These are phyloP conservation scores for Cladorrhinum sp. DNA, from an alignment of 2,329 filamentous ascomycete species.

Conservation along the genomic window DNA sequence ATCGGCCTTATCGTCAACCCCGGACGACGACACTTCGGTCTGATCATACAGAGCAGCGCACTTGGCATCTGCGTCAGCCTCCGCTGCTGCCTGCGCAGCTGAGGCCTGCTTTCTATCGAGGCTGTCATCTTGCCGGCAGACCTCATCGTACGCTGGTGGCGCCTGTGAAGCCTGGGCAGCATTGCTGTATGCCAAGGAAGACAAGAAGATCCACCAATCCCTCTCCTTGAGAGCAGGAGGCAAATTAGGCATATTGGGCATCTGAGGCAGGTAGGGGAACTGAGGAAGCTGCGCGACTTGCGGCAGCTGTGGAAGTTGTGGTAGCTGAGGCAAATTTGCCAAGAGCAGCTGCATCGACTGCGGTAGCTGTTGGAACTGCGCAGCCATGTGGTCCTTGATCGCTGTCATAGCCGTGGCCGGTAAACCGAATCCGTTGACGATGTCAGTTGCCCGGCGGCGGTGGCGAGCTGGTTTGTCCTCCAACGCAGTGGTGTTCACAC, in stretches of 20 bases:
- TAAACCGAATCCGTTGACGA: conserved; percentile 44
- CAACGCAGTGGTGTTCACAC: conserved; percentile 22
- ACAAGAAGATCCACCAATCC: conserved; percentile 67
- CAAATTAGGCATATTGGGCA: conserved; percentile 64
- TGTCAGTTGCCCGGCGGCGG: conserved; percentile 30
- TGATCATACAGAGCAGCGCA: conserved; percentile 54
- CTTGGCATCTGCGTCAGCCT: conserved; percentile 58
- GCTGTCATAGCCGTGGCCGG: conserved; percentile 64
- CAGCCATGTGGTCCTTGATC: conserved; percentile 69
- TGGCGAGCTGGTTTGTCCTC: conserved; percentile 24
- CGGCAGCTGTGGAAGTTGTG: conserved; percentile 16
- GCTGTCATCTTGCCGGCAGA: conserved; percentile 57
- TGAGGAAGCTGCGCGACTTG: conserved; percentile 46
- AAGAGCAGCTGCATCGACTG: conserved; percentile 24
- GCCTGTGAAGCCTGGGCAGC: conserved; percentile 38
- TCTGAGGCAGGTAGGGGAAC: conserved; percentile 59
- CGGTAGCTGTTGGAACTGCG: conserved; percentile 71
- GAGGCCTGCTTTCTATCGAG: conserved; percentile 56
- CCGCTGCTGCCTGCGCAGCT: conserved; percentile 56
- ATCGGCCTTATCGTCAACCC: conserved; percentile 10
- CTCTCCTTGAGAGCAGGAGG: conserved; percentile 44
- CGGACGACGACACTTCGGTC: conserved; percentile 17
- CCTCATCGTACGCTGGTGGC: conserved; percentile 76
- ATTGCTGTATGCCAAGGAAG: conserved; percentile 48
- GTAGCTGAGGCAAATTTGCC: conserved; percentile 21